Evolutionary conservation across 257 asterid genomes (phyloP).

Genomic region (Solanum paucissectum): DNA sequence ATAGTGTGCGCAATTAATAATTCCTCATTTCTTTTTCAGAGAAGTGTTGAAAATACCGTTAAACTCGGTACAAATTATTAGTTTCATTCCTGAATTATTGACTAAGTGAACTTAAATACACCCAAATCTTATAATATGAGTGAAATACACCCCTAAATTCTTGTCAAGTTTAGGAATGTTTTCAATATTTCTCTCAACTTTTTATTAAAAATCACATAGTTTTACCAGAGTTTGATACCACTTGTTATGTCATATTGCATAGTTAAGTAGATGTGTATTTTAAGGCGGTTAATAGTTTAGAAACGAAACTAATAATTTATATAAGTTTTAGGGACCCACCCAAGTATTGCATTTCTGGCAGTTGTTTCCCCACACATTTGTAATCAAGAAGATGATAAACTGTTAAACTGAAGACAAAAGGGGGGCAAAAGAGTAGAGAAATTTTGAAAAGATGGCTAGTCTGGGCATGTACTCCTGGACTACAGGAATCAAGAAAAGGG

Average conservation of each 20-base stretch:
- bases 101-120: no score
- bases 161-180: neutral
- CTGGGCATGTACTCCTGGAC: constrained; percentile 37
- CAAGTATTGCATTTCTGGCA: neutral
- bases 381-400: neutral
- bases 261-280: no score
- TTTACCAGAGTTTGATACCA: no score
- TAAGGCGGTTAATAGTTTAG: no score
- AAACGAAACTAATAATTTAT: no score
- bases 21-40: no score
- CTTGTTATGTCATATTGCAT: no score
- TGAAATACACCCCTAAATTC: no score
- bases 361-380: neutral
- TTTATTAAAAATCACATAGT: no score
- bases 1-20: neutral
- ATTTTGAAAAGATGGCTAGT: constrained; percentile 27
- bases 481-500: constrained; percentile 9
- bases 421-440: neutral
- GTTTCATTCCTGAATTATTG: neutral
- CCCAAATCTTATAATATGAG: neutral
- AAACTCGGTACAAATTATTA: no score
- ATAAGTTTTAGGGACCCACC: neutral
- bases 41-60: no score
- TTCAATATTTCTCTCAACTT: neutral
- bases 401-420: neutral